phyloP scores from a whole-genome alignment of 2,329 filamentous ascomycete genomes.

The Amauroascus niger region DNA sequence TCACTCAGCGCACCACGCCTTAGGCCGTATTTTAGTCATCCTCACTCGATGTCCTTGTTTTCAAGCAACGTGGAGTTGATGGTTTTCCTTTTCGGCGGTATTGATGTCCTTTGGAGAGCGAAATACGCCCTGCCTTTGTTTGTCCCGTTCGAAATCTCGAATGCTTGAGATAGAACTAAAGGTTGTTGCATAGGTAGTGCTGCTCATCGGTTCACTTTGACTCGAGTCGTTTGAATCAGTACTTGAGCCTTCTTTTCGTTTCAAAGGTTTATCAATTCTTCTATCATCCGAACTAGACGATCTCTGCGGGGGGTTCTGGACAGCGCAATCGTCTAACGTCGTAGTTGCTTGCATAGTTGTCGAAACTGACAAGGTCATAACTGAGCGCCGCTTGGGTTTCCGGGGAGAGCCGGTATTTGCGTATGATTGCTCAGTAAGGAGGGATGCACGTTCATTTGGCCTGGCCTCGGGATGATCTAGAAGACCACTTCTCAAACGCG shows the following conservation, averaged over 20 bases:
- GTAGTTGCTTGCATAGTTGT: background rate
- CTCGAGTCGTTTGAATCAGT: slow-evolving; percentile 12
- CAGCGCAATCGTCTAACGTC: background rate
- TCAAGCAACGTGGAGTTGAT: background rate
- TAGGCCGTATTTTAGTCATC: too few species aligned
- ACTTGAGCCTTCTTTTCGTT: slow-evolving; percentile 10
- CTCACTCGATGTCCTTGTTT: too few species aligned
- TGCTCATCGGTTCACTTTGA: slow-evolving; percentile 14
- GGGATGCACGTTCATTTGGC: background rate
- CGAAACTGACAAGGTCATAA: background rate
- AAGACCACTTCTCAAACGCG: background rate
- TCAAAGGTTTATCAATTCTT: background rate
- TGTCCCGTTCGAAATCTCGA: background rate
- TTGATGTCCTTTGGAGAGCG: background rate
- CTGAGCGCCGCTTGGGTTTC: background rate
- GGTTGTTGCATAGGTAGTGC: slow-evolving; percentile 12
- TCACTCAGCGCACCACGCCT: too few species aligned
- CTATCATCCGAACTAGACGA: background rate
- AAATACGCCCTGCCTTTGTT: background rate
- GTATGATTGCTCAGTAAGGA: background rate
- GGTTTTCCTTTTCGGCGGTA: background rate
- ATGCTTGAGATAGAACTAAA: slow-evolving; percentile 2
- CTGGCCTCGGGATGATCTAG: background rate
- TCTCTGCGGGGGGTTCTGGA: background rate
- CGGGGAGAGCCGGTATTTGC: background rate